Conservation (phyloP, 495 filamentous ascomycete species). For the Aspergillus nanangensis region DNA sequence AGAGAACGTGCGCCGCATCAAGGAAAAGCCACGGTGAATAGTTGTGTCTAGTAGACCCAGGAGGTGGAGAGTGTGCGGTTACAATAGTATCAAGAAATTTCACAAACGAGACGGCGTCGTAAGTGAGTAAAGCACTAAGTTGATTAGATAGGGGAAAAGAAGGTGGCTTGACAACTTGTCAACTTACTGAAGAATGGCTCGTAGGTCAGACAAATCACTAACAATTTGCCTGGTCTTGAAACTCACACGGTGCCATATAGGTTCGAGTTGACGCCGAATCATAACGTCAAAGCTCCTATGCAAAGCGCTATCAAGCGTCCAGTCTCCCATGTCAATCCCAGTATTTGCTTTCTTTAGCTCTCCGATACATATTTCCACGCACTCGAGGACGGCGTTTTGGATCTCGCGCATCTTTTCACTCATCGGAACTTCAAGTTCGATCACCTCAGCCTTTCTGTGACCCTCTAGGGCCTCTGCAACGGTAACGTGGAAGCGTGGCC, state of each 20-base stretch:
- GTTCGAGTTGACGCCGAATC: slow-evolving; percentile 85
- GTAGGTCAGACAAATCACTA: slow-evolving; percentile 77
- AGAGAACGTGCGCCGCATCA: slow-evolving; percentile 91
- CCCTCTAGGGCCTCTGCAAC: slow-evolving; percentile 87
- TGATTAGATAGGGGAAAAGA: slow-evolving; percentile 23
- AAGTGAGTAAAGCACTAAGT: slow-evolving; percentile 62
- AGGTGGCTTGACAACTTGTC: too few relatives aligned
- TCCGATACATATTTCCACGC: slow-evolving; percentile 88
- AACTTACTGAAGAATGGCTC: slow-evolving; percentile 74
- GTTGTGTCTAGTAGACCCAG: slow-evolving; percentile 79
- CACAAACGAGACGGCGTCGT: slow-evolving; percentile 88
- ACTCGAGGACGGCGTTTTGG: slow-evolving; percentile 91
- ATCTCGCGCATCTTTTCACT: slow-evolving; percentile 89
- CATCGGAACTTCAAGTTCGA: slow-evolving; percentile 96
- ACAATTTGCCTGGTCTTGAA: slow-evolving; percentile 94
- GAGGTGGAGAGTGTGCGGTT: slow-evolving; percentile 81
- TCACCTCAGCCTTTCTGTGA: slow-evolving; percentile 89
- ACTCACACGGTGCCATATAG: slow-evolving; percentile 94
- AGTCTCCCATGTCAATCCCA: slow-evolving; percentile 93
- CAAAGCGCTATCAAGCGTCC: slow-evolving; percentile 93
- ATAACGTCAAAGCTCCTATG: slow-evolving; percentile 89
- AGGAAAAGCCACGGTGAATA: slow-evolving; percentile 97
- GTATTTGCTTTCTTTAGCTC: slow-evolving; percentile 88
- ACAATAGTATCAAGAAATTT: slow-evolving; percentile 93
- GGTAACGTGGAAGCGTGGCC: slow-evolving; percentile 91